Evolutionary conservation across 1,139 yeast genomes (phyloP).

Genomic region (Pichia sp.): DNA sequence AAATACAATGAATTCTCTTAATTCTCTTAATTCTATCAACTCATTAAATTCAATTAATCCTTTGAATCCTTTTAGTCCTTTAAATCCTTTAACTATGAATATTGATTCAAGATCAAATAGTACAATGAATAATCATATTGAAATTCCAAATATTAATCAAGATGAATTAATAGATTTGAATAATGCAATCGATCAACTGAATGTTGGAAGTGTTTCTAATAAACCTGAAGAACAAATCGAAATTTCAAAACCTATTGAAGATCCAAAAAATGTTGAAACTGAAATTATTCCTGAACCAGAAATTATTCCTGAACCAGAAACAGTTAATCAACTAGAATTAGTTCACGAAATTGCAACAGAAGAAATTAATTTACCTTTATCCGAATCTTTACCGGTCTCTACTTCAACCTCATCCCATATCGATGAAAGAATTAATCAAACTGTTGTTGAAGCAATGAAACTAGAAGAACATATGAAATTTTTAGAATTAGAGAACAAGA

Average conservation of each 20-base stretch:
- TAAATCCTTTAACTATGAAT: neutral
- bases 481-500: slow-evolving; percentile 7
- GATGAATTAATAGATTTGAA: neutral
- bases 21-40: neutral
- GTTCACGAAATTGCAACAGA: too few relatives aligned
- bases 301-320: neutral
- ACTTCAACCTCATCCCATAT: neutral
- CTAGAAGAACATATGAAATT: slow-evolving; percentile 9
- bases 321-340: neutral
- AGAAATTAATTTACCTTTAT: neutral
- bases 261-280: neutral
- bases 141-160: neutral
- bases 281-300: neutral
- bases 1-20: neutral
- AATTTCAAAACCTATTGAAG: neutral
- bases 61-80: neutral
- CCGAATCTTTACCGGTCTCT: neutral
- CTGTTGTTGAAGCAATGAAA: slow-evolving; percentile 1
- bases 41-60: neutral
- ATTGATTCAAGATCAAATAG: slow-evolving; percentile 7
- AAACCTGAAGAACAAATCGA: neutral
- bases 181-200: neutral
- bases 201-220: too few relatives aligned
- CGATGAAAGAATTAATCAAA: too few relatives aligned
- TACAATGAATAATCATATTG: neutral